phyloP scores from a whole-genome alignment of 1,284 basidiomycete genomes.

The Chalciporus sp. region DNA sequence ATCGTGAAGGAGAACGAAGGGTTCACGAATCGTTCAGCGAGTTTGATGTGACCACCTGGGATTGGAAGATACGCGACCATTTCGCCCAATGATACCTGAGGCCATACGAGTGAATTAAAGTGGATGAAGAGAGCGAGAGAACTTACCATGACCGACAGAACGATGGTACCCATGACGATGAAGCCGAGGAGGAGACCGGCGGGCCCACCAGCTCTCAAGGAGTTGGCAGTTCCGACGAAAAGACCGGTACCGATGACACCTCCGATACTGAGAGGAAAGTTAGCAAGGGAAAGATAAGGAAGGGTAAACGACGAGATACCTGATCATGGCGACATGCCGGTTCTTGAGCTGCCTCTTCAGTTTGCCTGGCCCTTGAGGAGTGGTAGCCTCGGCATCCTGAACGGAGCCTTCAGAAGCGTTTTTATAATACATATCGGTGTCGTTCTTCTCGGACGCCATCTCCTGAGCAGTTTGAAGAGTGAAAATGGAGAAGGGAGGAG shows the following conservation, averaged over 20 bases:
- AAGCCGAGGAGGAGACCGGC: constrained; percentile 69
- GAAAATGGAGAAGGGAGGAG: background rate
- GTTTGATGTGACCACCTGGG: constrained; percentile 64
- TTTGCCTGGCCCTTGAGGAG: constrained; percentile 13
- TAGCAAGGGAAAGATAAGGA: background rate
- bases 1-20: constrained; percentile 69
- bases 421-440: background rate
- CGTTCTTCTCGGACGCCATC: constrained; percentile 30
- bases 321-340: constrained; percentile 72
- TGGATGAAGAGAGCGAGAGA: background rate
- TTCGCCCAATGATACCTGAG: constrained; percentile 41
- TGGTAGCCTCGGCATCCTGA: constrained; percentile 23
- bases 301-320: constrained; percentile 35
- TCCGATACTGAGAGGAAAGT: constrained; percentile 45
- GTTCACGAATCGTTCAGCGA: constrained; percentile 72
- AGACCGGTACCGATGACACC: constrained; percentile 79
- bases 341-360: constrained; percentile 66
- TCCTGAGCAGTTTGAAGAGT: background rate
- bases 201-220: constrained; percentile 60
- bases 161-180: constrained; percentile 59
- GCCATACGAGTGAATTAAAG: constrained; percentile 2
- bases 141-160: constrained; percentile 59
- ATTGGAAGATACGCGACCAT: constrained; percentile 47
- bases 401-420: constrained; percentile 17
- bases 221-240: constrained; percentile 64